These are phyloP conservation scores for Pelargonium australe DNA, from an alignment of 441 rosid species.

Conservation along the genomic window DNA sequence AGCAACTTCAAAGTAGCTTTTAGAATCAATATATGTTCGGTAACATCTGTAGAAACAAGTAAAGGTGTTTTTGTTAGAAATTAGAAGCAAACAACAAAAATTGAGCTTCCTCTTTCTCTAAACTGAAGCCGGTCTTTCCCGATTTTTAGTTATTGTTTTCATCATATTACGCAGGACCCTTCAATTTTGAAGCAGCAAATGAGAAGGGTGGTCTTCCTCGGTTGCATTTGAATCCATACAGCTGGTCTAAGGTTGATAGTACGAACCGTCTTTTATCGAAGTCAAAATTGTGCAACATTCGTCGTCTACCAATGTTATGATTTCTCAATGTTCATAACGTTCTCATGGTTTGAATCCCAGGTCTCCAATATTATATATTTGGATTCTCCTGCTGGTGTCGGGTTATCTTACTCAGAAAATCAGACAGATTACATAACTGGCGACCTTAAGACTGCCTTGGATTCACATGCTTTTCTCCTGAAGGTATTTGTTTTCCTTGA, in stretches of 20 bases:
- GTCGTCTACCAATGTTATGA: not conserved
- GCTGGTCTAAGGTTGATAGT: conserved; percentile 78
- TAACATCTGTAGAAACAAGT: no score
- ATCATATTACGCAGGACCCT: conserved; percentile 56
- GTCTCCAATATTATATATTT: conserved; percentile 69
- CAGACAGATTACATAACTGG: conserved; percentile 50
- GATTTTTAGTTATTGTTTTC: not conserved
- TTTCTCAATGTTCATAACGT: not conserved
- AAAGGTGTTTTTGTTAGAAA: no score
- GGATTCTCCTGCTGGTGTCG: conserved; percentile 84
- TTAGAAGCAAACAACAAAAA: no score
- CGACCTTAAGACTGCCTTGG: conserved; percentile 57
- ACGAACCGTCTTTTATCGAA: not conserved
- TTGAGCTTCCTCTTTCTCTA: not conserved
- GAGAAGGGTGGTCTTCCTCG: conserved; percentile 29
- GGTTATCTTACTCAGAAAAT: conserved; percentile 65
- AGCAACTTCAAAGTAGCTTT: no score
- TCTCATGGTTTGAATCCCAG: conserved; percentile 30
- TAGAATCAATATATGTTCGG: no score
- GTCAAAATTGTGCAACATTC: not conserved
- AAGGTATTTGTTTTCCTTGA: conserved; percentile 33
- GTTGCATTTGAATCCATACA: conserved; percentile 60
- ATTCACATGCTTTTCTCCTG: conserved; percentile 61
- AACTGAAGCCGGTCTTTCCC: not conserved
- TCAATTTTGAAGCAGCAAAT: conserved; percentile 51